Percentiles rank a stretch among this genome's conserved stretches.
These are phyloP conservation scores for Cocos nucifera DNA, from an alignment of 176 grass and related monocot genomes.

Conservation along the genomic window DNA sequence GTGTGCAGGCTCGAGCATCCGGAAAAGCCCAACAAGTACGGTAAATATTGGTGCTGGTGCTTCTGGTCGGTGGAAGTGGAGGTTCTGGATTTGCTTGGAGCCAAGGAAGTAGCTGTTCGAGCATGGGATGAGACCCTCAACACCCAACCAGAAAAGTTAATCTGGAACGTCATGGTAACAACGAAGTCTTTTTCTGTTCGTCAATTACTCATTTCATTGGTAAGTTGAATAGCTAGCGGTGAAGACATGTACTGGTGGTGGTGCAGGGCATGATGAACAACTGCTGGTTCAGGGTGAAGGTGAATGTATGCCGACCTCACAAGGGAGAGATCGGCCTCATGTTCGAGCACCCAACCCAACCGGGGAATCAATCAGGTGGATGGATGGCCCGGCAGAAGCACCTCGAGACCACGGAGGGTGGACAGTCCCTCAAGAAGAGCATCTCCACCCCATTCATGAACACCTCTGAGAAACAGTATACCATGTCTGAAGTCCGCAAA, in stretches of 20 bases:
- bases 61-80: constrained; percentile 84
- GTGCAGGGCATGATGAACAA: constrained; percentile 97
- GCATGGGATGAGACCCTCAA: constrained; percentile 83
- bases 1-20: constrained; percentile 46
- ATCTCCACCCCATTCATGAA: constrained; percentile 55
- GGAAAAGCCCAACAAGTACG: constrained; percentile 65
- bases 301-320: constrained; percentile 44
- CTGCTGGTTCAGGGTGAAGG: constrained; percentile 78
- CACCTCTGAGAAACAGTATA: constrained; percentile 10
- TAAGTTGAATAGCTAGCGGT: neutral
- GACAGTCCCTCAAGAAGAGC: constrained; percentile 44
- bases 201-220: neutral
- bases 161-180: constrained; percentile 76
- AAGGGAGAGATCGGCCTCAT: constrained; percentile 49
- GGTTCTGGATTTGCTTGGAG: constrained; percentile 47
- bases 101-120: constrained; percentile 76
- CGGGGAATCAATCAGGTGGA: constrained; percentile 53
- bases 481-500: constrained; percentile 50
- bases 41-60: constrained; percentile 96
- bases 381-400: constrained; percentile 63
- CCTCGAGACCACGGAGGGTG: constrained; percentile 22
- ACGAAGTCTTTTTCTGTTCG: neutral
- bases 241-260: neutral
- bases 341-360: constrained; percentile 78
- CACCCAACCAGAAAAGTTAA: constrained; percentile 67